Conservation (phyloP, 208 protist genomes). For the Crithidia brevicula region DNA sequence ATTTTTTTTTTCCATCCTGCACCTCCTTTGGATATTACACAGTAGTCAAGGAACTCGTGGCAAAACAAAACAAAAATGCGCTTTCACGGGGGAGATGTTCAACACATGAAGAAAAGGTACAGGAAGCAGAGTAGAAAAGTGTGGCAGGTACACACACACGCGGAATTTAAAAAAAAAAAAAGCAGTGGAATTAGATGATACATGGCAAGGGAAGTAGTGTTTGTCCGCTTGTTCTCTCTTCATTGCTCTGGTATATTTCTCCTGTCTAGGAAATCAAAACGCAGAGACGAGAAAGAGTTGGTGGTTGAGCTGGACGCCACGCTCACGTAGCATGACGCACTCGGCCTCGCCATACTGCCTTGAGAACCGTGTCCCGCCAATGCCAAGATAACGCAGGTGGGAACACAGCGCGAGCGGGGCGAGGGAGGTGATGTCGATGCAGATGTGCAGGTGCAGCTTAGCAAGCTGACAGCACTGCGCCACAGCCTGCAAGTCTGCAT, state of each 20-base stretch:
- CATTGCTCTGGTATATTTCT: background rate
- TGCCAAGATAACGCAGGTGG: conserved; percentile 20
- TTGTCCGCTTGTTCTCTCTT: background rate
- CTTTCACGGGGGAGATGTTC: too few relatives aligned
- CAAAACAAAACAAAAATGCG: too few relatives aligned
- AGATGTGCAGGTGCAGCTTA: conserved; percentile 33
- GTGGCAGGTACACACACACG: too few relatives aligned
- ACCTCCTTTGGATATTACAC: too few relatives aligned
- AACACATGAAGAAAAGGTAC: too few relatives aligned
- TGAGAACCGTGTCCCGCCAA: conserved; percentile 34
- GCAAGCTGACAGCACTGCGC: conserved; percentile 17
- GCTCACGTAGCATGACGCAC: conserved; percentile 10
- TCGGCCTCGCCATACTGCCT: conserved; percentile 9
- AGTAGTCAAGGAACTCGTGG: too few relatives aligned
- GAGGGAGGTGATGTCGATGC: conserved; percentile 21
- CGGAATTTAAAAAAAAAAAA: too few relatives aligned
- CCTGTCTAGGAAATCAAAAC: conserved; percentile 5
- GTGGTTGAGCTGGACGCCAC: conserved; percentile 33
- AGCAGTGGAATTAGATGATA: too few relatives aligned
- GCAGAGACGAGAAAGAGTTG: conserved; percentile 25
- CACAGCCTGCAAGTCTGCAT: conserved; percentile 19
- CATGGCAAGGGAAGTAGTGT: background rate
- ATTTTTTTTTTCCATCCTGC: too few relatives aligned
- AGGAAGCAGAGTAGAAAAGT: too few relatives aligned
- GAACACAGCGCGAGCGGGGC: conserved; percentile 17